Evolutionary conservation across 345 rosid genomes (phyloP).

Genomic region (Moricandia moricandioides): DNA sequence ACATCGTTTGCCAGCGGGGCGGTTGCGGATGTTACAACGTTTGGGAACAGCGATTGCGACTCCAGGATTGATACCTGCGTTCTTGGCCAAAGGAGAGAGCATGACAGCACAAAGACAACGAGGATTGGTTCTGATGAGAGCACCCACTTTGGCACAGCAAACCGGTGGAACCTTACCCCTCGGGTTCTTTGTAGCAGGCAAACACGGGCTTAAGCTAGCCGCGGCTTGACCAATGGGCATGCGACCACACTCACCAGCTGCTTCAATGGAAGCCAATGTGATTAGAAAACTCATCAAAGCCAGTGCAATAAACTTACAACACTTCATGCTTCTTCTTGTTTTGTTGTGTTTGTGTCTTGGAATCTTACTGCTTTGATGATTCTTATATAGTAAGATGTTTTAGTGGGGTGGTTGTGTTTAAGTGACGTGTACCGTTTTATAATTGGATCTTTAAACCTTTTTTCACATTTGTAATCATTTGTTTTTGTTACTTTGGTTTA

Average conservation of each 20-base stretch:
- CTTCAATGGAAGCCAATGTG: slow-evolving; percentile 31
- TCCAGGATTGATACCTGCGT: slow-evolving; percentile 70
- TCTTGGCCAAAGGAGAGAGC: slow-evolving; percentile 75
- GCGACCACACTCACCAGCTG: slow-evolving; percentile 63
- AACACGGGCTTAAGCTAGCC: slow-evolving; percentile 68
- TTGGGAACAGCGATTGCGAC: slow-evolving; percentile 72
- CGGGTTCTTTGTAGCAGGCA: slow-evolving; percentile 55
- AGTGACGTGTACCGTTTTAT: slow-evolving; percentile 16
- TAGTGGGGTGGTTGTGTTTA: slow-evolving; percentile 36
- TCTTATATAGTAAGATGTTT: slow-evolving; percentile 19
- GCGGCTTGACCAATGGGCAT: slow-evolving; percentile 43
- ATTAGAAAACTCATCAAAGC: slow-evolving; percentile 36
- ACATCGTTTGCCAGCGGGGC: slow-evolving; percentile 71
- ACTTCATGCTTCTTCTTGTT: too few relatives aligned
- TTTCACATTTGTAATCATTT: slow-evolving; percentile 25
- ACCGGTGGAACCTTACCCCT: slow-evolving; percentile 50
- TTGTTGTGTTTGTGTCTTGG: too few relatives aligned
- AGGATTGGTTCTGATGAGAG: slow-evolving; percentile 47
- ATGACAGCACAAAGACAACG: slow-evolving; percentile 72
- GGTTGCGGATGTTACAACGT: slow-evolving; percentile 71
- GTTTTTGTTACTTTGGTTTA: slow-evolving; percentile 23
- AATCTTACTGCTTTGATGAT: slow-evolving; percentile 17
- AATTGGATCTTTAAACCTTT: background rate
- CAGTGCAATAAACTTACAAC: slow-evolving; percentile 22
- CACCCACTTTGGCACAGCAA: slow-evolving; percentile 70